Conservation (phyloP, 2,329 filamentous ascomycete genomes). For the Rutstroemia sp. region DNA sequence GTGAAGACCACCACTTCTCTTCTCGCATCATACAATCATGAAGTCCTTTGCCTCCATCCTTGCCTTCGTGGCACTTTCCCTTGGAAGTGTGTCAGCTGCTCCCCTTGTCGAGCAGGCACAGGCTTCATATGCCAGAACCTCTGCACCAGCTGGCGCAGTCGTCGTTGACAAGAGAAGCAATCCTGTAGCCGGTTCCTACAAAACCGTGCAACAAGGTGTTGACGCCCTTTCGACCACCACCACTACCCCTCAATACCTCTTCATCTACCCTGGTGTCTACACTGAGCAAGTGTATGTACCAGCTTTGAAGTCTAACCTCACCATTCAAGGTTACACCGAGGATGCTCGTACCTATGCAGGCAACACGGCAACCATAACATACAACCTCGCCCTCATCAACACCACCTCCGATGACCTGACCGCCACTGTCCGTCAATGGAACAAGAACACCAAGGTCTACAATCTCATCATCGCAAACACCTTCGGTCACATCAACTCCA, state of each 20-base stretch:
- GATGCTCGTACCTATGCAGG: slow-evolving; percentile 37
- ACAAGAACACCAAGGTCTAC: slow-evolving; percentile 47
- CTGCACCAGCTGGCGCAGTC: slow-evolving; percentile 38
- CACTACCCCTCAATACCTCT: slow-evolving; percentile 42
- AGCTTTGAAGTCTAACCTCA: slow-evolving; percentile 38
- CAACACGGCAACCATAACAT: slow-evolving; percentile 42
- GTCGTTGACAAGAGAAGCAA: slow-evolving; percentile 35
- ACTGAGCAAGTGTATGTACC: slow-evolving; percentile 48
- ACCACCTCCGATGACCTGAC: slow-evolving; percentile 36
- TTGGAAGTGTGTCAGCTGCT: neutral
- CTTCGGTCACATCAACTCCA: slow-evolving; percentile 21
- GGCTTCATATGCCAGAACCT: slow-evolving; percentile 26
- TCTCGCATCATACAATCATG: neutral
- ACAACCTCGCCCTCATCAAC: slow-evolving; percentile 34
- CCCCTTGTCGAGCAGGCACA: neutral
- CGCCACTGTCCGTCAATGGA: slow-evolving; percentile 24
- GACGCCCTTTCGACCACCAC: slow-evolving; percentile 35
- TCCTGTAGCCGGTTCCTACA: slow-evolving; percentile 19
- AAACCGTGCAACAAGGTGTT: slow-evolving; percentile 17
- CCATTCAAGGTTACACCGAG: slow-evolving; percentile 46
- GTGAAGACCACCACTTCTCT: neutral
- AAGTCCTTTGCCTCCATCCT: slow-evolving; percentile 3
- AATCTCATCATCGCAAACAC: slow-evolving; percentile 44
- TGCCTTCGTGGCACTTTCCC: neutral
- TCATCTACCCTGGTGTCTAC: slow-evolving; percentile 49